Evolutionary conservation across 2,329 filamentous ascomycete species (phyloP).

Genomic region (Fusarium sp.): DNA sequence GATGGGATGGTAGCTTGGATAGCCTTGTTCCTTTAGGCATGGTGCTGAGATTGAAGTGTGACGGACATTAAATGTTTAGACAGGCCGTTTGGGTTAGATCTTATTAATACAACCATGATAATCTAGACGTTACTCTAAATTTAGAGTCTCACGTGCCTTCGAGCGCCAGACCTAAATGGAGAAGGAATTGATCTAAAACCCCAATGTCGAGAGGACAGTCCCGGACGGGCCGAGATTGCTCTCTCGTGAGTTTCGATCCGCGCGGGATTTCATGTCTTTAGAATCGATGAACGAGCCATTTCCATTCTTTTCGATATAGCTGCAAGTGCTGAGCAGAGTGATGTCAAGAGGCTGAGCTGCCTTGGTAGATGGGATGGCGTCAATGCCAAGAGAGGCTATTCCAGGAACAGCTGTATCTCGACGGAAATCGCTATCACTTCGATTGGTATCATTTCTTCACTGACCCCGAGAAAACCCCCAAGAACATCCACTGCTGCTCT

Average conservation of each 20-base stretch:
- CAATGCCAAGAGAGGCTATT: not conserved
- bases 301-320: not conserved
- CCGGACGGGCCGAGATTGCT: not conserved
- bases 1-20: not conserved
- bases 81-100: not conserved
- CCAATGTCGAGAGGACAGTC: not conserved
- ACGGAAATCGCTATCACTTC: not conserved
- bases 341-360: slow-evolving; percentile 1
- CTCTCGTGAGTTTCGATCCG: not conserved
- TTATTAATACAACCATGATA: not conserved
- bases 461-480: not conserved
- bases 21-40: not conserved
- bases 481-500: not conserved
- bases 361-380: not conserved
- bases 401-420: not conserved
- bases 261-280: not conserved
- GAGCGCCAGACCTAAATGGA: not conserved
- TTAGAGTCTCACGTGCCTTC: not conserved
- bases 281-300: not conserved
- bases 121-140: not conserved
- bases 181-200: no score
- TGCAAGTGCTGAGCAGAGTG: slow-evolving; percentile 21
- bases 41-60: not conserved
- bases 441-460: not conserved
- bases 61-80: not conserved